A percentile compares a stretch with the other conserved stretches of the same genome.
Conservation (phyloP, 441 rosid genomes). For the Manihot esculenta region DNA sequence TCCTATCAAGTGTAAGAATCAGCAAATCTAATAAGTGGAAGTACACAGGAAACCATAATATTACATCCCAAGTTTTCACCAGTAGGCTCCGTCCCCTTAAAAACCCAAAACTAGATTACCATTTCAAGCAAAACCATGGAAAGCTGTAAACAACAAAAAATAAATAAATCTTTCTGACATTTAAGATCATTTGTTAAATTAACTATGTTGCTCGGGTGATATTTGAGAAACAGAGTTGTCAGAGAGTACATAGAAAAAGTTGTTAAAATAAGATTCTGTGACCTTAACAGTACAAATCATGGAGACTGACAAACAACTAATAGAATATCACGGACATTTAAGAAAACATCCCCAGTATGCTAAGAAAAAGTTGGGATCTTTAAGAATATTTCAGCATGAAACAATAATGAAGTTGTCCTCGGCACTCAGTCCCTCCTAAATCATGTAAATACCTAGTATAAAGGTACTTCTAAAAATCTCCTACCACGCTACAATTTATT, state of each 20-base stretch:
- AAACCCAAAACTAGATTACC: background rate
- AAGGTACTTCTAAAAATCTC: background rate
- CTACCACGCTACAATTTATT: background rate
- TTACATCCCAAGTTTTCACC: background rate
- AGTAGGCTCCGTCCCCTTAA: background rate
- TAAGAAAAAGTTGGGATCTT: background rate
- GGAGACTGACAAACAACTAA: too few relatives aligned
- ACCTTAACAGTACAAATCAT: background rate
- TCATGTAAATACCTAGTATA: background rate
- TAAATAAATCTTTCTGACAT: background rate
- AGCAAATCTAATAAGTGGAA: conserved; percentile 15
- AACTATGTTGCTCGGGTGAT: background rate
- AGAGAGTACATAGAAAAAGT: background rate
- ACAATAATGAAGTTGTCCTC: too few relatives aligned
- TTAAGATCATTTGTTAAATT: background rate
- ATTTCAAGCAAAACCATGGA: background rate
- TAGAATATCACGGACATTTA: background rate
- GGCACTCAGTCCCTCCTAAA: background rate
- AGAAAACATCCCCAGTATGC: background rate
- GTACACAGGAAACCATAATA: background rate
- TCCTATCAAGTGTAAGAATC: conserved; percentile 46
- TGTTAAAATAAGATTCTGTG: background rate
- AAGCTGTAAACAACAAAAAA: background rate
- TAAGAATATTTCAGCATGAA: background rate
- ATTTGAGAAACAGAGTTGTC: background rate